A percentile compares a stretch with the other conserved stretches of the same genome.
These are phyloP conservation scores for Pseudophaeomoniella oleicola DNA, from an alignment of 2,329 filamentous ascomycete genomes.

Conservation along the genomic window DNA sequence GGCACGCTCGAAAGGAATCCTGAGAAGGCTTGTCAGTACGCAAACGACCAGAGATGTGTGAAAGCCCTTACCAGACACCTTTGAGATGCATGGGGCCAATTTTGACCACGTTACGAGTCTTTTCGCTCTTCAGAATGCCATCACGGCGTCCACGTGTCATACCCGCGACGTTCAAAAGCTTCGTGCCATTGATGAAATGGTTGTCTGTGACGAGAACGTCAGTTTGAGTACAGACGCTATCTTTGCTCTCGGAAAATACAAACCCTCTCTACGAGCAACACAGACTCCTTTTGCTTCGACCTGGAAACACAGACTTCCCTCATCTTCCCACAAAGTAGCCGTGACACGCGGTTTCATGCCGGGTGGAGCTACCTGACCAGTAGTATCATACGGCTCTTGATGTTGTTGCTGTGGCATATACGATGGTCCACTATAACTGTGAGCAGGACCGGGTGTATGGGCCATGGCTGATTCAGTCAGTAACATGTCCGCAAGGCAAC, in stretches of 20 bases:
- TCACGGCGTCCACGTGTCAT: conserved; percentile 95
- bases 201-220: conserved; percentile 51
- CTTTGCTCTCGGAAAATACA: conserved; percentile 12
- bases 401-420: conserved; percentile 28
- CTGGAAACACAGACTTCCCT: conserved; percentile 93
- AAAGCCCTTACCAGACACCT: conserved; percentile 67
- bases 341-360: conserved; percentile 96
- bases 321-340: conserved; percentile 94
- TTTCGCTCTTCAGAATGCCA: conserved; percentile 95
- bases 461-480: conserved; percentile 3
- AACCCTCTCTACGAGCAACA: conserved; percentile 84
- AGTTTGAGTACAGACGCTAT: conserved; percentile 2
- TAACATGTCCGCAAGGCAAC: not conserved
- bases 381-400: conserved; percentile 58
- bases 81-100: conserved; percentile 99
- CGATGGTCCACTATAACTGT: conserved; percentile 24
- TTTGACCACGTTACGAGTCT: conserved; percentile 91
- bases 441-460: conserved; percentile 27
- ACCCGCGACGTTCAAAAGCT: conserved; percentile 87
- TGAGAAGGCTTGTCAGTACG: conserved; percentile 22
- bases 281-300: conserved; percentile 94
- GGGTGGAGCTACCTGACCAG: conserved; percentile 81
- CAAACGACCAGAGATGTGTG: conserved; percentile 1
- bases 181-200: conserved; percentile 98
- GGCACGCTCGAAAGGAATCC: conserved; percentile 97